These are phyloP conservation scores for Pythium grandisporangium DNA, from an alignment of 352 stramenopile genomes.

Conservation along the genomic window DNA sequence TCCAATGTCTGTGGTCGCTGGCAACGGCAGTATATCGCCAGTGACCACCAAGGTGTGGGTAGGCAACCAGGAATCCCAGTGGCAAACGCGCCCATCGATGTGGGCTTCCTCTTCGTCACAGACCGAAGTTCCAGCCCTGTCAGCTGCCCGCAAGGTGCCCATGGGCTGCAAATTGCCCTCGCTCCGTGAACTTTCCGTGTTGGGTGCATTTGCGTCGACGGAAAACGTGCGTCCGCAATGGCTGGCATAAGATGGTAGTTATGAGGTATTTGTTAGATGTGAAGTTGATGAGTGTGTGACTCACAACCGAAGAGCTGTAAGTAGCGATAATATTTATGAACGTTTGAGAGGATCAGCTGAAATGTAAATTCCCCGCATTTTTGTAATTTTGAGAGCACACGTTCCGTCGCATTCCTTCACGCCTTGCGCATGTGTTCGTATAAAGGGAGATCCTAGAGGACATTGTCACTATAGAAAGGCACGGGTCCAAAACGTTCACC, in stretches of 20 bases:
- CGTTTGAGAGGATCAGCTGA: too few relatives aligned
- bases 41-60: conserved; percentile 15
- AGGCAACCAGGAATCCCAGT: conserved; percentile 4
- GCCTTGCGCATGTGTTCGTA: too few relatives aligned
- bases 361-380: too few relatives aligned
- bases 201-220: conserved; percentile 9
- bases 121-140: conserved; percentile 9
- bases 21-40: conserved; percentile 13
- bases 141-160: conserved; percentile 13
- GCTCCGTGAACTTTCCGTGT: conserved; percentile 16
- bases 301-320: too few relatives aligned
- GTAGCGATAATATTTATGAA: too few relatives aligned
- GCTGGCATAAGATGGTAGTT: conserved; percentile 9
- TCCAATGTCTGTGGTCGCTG: conserved; percentile 2
- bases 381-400: too few relatives aligned
- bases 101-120: not conserved
- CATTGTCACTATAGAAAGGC: too few relatives aligned
- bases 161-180: conserved; percentile 18
- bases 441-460: too few relatives aligned
- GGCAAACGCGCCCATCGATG: conserved; percentile 1
- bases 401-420: too few relatives aligned
- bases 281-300: too few relatives aligned
- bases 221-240: conserved; percentile 16
- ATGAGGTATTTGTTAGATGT: conserved; percentile 16
- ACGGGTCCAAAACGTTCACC: too few relatives aligned